Evolutionary conservation across 2,329 filamentous ascomycete species (phyloP).

Genomic region (Coniosporium tulheliwenetii): DNA sequence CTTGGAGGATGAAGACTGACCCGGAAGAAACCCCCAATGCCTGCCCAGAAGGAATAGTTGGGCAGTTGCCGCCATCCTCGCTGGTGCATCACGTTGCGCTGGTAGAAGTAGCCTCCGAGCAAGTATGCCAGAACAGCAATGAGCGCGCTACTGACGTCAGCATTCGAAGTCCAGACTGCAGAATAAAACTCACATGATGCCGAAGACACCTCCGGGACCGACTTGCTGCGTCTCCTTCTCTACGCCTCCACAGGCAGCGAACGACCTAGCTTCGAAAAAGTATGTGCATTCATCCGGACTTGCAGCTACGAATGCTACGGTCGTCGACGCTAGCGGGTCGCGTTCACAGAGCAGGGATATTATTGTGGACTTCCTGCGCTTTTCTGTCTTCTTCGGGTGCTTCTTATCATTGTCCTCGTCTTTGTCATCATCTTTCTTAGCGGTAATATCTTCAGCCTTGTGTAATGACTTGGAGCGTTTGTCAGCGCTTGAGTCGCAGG

Average conservation of each 20-base stretch:
- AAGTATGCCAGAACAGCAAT: slow-evolving; percentile 77
- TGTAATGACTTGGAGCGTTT: too few relatives aligned
- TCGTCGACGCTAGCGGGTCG: slow-evolving; percentile 55
- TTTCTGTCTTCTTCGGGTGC: slow-evolving; percentile 24
- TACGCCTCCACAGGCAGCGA: slow-evolving; percentile 65
- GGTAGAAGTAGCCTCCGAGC: slow-evolving; percentile 86
- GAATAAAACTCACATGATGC: slow-evolving; percentile 56
- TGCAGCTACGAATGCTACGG: slow-evolving; percentile 72
- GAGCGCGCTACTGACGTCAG: slow-evolving; percentile 23
- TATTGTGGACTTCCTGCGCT: slow-evolving; percentile 64
- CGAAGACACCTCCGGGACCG: slow-evolving; percentile 65
- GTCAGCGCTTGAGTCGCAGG: slow-evolving; percentile 21
- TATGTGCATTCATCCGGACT: slow-evolving; percentile 79
- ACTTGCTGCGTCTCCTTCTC: slow-evolving; percentile 41
- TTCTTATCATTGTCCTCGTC: slow-evolving; percentile 16
- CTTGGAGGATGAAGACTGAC: slow-evolving; percentile 37
- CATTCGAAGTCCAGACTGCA: background rate
- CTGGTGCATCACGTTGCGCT: slow-evolving; percentile 85
- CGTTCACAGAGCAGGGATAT: slow-evolving; percentile 89
- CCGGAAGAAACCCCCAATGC: slow-evolving; percentile 69
- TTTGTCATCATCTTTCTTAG: slow-evolving; percentile 14
- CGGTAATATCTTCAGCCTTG: slow-evolving; percentile 1
- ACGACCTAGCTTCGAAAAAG: slow-evolving; percentile 83
- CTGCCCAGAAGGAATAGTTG: slow-evolving; percentile 86
- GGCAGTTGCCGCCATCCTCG: slow-evolving; percentile 90